phyloP scores from a whole-genome alignment of 495 filamentous ascomycete genomes.

The Aspergillus ellipticus region DNA sequence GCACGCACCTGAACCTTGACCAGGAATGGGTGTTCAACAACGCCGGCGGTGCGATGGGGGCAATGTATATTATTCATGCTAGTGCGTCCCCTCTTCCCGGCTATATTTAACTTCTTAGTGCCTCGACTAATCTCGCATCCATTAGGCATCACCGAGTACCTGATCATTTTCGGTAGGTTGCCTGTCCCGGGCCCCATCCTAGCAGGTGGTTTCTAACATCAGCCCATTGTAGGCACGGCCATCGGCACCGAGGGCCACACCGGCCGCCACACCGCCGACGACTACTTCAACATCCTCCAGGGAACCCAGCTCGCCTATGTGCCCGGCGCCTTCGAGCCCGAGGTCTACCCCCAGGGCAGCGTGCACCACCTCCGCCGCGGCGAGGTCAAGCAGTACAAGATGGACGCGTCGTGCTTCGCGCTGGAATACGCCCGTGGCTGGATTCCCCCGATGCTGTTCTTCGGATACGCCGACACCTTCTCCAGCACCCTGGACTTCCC shows the following conservation, averaged over 20 bases:
- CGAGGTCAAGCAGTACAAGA: constrained; percentile 80
- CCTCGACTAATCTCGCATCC: not conserved
- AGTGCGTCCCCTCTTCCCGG: constrained; percentile 39
- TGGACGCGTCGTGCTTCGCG: constrained; percentile 75
- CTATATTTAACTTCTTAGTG: not conserved
- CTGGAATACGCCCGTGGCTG: constrained; percentile 86
- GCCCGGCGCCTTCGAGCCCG: constrained; percentile 64
- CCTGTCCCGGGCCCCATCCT: not conserved
- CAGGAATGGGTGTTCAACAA: constrained; percentile 59
- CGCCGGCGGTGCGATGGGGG: constrained; percentile 81
- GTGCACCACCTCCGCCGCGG: constrained; percentile 77
- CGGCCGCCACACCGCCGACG: constrained; percentile 82
- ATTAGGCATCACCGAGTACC: constrained; percentile 66
- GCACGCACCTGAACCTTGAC: constrained; percentile 38
- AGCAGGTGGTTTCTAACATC: not conserved
- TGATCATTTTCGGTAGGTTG: constrained; percentile 72
- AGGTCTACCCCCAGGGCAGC: constrained; percentile 69
- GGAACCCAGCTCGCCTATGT: constrained; percentile 71
- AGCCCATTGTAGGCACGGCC: constrained; percentile 54
- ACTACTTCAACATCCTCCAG: constrained; percentile 86
- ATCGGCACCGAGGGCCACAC: constrained; percentile 85
- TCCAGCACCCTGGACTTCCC: constrained; percentile 71
- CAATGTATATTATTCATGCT: constrained; percentile 85
- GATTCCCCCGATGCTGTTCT: constrained; percentile 87
- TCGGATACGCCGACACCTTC: constrained; percentile 78